Conservation (phyloP, 2,329 filamentous ascomycete species). For the Cyanodermella asteris region DNA sequence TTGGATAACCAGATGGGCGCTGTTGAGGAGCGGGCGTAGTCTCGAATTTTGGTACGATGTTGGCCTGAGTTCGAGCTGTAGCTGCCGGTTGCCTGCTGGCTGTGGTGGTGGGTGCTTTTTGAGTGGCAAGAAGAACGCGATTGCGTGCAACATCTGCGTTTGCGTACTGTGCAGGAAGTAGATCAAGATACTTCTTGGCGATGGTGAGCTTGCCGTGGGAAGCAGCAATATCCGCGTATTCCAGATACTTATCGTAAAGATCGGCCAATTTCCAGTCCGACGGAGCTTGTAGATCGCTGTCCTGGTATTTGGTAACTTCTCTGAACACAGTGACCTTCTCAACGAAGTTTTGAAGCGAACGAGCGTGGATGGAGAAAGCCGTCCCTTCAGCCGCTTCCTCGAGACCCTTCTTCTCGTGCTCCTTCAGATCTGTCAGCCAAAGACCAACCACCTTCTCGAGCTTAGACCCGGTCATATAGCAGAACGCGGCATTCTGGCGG, state of each 20-base stretch:
- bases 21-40: too few species aligned
- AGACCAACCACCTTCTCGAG: slow-evolving; percentile 91
- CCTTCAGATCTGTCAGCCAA: slow-evolving; percentile 76
- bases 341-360: slow-evolving; percentile 75
- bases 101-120: slow-evolving; percentile 30
- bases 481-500: slow-evolving; percentile 85
- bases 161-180: slow-evolving; percentile 64
- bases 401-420: slow-evolving; percentile 55
- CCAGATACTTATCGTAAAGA: slow-evolving; percentile 85
- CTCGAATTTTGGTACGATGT: too few species aligned
- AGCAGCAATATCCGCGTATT: slow-evolving; percentile 89
- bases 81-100: slow-evolving; percentile 19
- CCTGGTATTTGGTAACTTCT: slow-evolving; percentile 75
- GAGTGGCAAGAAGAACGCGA: slow-evolving; percentile 65
- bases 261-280: slow-evolving; percentile 74
- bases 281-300: slow-evolving; percentile 46
- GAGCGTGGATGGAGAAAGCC: slow-evolving; percentile 78
- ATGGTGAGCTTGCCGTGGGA: slow-evolving; percentile 68
- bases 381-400: slow-evolving; percentile 50
- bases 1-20: slow-evolving; percentile 2
- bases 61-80: slow-evolving; percentile 16
- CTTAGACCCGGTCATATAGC: slow-evolving; percentile 86
- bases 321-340: slow-evolving; percentile 98
- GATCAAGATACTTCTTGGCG: slow-evolving; percentile 76
- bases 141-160: slow-evolving; percentile 72